phyloP scores from a whole-genome alignment of 179 eudicot genomes.

The Silene vulgaris region DNA sequence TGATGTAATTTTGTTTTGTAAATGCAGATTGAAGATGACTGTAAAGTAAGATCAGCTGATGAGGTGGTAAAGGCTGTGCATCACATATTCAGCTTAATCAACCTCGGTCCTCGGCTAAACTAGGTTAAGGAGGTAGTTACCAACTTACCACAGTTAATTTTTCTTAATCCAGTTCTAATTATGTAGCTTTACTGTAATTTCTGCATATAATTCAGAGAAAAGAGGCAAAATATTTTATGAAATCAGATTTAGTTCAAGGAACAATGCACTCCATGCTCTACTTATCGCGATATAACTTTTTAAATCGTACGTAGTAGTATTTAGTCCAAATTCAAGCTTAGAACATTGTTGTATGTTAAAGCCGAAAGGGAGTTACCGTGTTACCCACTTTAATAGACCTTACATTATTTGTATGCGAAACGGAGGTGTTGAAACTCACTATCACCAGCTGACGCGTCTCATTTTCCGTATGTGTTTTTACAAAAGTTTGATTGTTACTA shows the following conservation, averaged over 20 bases:
- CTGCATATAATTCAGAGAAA: slow-evolving; percentile 4
- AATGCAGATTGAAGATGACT: slow-evolving; percentile 47
- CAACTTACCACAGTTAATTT: too few relatives aligned
- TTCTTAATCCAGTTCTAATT: not conserved
- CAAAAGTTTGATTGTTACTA: too few relatives aligned
- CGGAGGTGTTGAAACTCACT: not conserved
- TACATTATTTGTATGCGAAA: too few relatives aligned
- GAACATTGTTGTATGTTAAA: too few relatives aligned
- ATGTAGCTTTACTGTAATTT: slow-evolving; percentile 7
- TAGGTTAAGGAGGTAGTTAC: not conserved
- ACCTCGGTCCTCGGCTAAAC: slow-evolving; percentile 22
- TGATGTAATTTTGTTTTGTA: not conserved
- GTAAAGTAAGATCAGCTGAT: slow-evolving; percentile 39
- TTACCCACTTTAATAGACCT: too few relatives aligned
- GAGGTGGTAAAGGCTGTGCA: slow-evolving; percentile 42
- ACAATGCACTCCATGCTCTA: not conserved
- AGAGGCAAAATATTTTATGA: not conserved
- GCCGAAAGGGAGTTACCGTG: too few relatives aligned
- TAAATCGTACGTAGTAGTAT: too few relatives aligned
- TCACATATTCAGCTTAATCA: slow-evolving; percentile 38
- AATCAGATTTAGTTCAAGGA: not conserved
- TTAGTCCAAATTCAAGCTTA: too few relatives aligned
- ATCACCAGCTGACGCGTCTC: too few relatives aligned
- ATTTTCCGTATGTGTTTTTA: too few relatives aligned
- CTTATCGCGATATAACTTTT: not conserved